Conservation (phyloP, 2,329 filamentous ascomycete species). For the Dryadomyces sulphureus region DNA sequence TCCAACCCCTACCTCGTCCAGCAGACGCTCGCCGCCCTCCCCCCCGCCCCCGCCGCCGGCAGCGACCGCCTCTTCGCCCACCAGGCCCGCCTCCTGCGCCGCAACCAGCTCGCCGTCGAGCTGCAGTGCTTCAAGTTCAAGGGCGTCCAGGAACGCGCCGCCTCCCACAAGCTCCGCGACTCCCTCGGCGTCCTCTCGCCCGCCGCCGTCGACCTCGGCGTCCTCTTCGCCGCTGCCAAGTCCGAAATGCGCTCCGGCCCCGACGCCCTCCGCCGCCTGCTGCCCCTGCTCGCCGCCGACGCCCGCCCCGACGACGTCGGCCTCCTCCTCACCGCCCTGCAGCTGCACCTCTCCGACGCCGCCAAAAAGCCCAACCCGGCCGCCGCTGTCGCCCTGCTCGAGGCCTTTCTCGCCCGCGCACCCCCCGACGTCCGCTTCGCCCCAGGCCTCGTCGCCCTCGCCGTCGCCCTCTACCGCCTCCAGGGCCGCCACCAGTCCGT, state of each 20-base stretch:
- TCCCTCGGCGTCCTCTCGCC: conserved; percentile 12
- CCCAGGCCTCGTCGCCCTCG: conserved; percentile 68
- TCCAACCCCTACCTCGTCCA: conserved; percentile 55
- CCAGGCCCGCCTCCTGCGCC: conserved; percentile 45
- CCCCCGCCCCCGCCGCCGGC: conserved; percentile 29
- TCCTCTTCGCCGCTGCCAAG: conserved; percentile 57
- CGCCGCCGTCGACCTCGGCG: conserved; percentile 27
- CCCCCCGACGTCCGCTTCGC: conserved; percentile 61
- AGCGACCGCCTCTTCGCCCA: conserved; percentile 57
- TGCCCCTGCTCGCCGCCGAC: conserved; percentile 50
- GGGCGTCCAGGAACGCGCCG: conserved; percentile 39
- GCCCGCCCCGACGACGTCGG: conserved; percentile 63
- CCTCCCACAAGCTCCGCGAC: conserved; percentile 21
- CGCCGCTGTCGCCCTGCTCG: conserved; percentile 60
- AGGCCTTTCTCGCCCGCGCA: conserved; percentile 58
- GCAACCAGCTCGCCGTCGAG: conserved; percentile 50
- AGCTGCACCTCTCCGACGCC: conserved; percentile 58
- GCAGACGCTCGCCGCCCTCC: conserved; percentile 40
- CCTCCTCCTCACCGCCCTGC: conserved; percentile 62
- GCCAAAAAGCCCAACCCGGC: conserved; percentile 42
- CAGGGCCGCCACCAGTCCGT: conserved; percentile 61
- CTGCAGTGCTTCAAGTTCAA: conserved; percentile 53
- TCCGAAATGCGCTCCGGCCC: conserved; percentile 49
- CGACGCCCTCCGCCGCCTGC: conserved; percentile 52
- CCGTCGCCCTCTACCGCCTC: conserved; percentile 63